These are phyloP conservation scores for Lycium barbarum DNA, from an alignment of 257 asterid genomes.

Conservation along the genomic window DNA sequence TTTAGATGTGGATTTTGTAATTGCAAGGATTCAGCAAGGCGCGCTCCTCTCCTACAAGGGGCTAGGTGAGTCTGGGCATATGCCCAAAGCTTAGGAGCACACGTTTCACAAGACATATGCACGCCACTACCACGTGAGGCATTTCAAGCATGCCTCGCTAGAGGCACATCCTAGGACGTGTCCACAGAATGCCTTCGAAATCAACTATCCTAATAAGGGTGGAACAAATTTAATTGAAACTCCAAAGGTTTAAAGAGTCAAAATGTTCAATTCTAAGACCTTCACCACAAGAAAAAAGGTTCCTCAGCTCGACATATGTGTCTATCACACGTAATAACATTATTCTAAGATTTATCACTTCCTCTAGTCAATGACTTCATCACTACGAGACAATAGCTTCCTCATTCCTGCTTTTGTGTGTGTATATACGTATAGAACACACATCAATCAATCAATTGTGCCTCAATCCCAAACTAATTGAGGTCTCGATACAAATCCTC, in stretches of 20 bases:
- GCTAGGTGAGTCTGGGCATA: neutral
- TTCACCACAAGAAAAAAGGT: neutral
- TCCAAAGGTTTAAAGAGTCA: constrained; percentile 12
- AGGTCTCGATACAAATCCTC: neutral
- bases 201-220: neutral
- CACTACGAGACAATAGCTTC: neutral
- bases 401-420: neutral
- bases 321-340: neutral
- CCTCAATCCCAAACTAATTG: neutral
- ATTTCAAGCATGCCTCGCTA: neutral
- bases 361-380: neutral
- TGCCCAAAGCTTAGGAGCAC: neutral
- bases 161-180: neutral
- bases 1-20: neutral
- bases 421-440: neutral
- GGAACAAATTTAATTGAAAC: neutral
- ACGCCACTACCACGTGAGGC: neutral
- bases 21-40: neutral
- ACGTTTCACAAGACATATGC: neutral
- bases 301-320: neutral
- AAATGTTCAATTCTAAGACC: constrained; percentile 7
- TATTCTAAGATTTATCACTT: neutral
- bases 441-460: neutral
- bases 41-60: neutral
- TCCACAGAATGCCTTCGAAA: neutral